These are phyloP conservation scores for Nigrospora sphaerica DNA, from an alignment of 2,329 filamentous ascomycete species.

Conservation along the genomic window DNA sequence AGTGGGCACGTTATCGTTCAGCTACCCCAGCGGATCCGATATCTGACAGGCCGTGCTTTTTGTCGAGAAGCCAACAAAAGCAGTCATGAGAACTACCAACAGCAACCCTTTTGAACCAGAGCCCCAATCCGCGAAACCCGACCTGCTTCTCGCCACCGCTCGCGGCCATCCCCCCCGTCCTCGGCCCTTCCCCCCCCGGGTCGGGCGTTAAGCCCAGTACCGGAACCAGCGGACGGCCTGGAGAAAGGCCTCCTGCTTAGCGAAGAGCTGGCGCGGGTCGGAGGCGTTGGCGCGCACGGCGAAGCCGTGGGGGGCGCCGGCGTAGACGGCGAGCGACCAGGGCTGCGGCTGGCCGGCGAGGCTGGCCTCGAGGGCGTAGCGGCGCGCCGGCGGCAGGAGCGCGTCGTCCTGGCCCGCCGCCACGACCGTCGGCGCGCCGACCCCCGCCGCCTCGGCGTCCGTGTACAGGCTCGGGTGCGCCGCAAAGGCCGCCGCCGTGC, in stretches of 20 bases:
- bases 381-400: conserved; percentile 49
- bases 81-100: no score
- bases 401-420: conserved; percentile 56
- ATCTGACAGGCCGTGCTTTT: no score
- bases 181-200: no score
- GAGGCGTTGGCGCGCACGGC: conserved; percentile 57
- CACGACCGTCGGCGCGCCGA: conserved; percentile 52
- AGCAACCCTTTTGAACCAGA: no score
- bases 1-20: no score
- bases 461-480: conserved; percentile 60
- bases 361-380: conserved; percentile 52
- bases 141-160: no score
- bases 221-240: conserved; percentile 75
- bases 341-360: conserved; percentile 43
- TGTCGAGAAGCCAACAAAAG: no score
- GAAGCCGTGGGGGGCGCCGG: conserved; percentile 66
- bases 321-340: conserved; percentile 67
- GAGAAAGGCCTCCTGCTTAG: conserved; percentile 71
- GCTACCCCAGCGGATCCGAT: no score
- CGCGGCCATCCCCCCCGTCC: no score
- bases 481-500: conserved; percentile 51
- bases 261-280: conserved; percentile 49
- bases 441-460: conserved; percentile 49
- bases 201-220: conserved; percentile 26
- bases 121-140: no score